Conservation (phyloP, 2,329 filamentous ascomycete genomes). For the Cadophora gregata region DNA sequence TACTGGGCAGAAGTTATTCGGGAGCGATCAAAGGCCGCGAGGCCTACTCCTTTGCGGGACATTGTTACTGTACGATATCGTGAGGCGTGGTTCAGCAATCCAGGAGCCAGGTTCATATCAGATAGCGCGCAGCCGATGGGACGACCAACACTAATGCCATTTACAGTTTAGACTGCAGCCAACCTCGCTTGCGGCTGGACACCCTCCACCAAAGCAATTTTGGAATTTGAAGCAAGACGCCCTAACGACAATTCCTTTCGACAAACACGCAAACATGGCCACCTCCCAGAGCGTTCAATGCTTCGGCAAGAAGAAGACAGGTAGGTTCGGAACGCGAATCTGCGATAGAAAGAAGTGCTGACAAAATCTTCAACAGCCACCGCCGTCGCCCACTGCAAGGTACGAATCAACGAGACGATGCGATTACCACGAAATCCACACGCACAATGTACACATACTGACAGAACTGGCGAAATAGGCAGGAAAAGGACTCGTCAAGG, state of each 20-base stretch:
- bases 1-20: slow-evolving; percentile 87
- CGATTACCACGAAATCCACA: slow-evolving; percentile 14
- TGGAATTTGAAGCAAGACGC: slow-evolving; percentile 8
- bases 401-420: slow-evolving; percentile 48
- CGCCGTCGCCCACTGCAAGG: slow-evolving; percentile 80
- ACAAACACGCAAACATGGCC: slow-evolving; percentile 46
- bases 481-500: slow-evolving; percentile 93
- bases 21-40: slow-evolving; percentile 87
- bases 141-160: no score
- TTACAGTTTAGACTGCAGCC: no score
- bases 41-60: slow-evolving; percentile 84
- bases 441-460: slow-evolving; percentile 33
- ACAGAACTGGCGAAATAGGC: slow-evolving; percentile 53
- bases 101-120: no score
- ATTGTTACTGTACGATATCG: slow-evolving; percentile 48
- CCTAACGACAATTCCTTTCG: slow-evolving; percentile 18
- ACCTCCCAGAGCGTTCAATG: slow-evolving; percentile 89
- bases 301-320: slow-evolving; percentile 97
- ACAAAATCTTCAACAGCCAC: slow-evolving; percentile 57
- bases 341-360: slow-evolving; percentile 41
- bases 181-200: no score
- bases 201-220: no score
- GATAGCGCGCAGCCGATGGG: neutral
- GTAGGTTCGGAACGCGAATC: slow-evolving; percentile 31
- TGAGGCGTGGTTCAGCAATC: neutral